These are phyloP conservation scores for Domatiomyces globalis DNA, from an alignment of 2,329 filamentous ascomycete species.

Conservation along the genomic window DNA sequence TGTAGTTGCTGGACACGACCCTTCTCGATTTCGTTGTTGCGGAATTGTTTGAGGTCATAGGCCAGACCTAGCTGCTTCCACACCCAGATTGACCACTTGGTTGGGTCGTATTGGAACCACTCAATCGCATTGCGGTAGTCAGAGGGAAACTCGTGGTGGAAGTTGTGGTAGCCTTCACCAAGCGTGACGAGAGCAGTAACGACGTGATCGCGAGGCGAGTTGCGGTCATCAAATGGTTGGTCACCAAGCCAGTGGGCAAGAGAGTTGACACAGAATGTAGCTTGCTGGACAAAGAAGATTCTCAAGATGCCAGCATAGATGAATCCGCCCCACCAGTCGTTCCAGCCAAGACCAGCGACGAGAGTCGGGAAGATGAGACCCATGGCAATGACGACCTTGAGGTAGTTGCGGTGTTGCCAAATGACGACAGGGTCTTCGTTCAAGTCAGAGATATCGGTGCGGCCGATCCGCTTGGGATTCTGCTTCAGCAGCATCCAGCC, in stretches of 20 bases:
- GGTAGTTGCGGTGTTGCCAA: conserved; percentile 77
- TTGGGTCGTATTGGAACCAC: conserved; percentile 85
- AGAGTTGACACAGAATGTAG: conserved; percentile 87
- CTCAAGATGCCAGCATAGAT: conserved; percentile 75
- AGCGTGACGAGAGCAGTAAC: conserved; percentile 75
- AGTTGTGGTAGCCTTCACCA: conserved; percentile 86
- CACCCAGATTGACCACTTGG: conserved; percentile 74
- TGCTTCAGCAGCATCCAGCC: conserved; percentile 93
- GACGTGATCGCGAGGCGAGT: conserved; percentile 77
- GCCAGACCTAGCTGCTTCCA: conserved; percentile 77
- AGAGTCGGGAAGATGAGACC: conserved; percentile 60
- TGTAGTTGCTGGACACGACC: conserved; percentile 75
- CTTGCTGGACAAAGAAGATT: conserved; percentile 82
- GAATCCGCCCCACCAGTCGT: conserved; percentile 68
- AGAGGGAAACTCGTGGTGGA: conserved; percentile 87
- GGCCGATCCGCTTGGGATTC: conserved; percentile 76
- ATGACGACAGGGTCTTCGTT: conserved; percentile 76
- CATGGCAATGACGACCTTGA: conserved; percentile 66
- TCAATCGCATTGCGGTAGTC: conserved; percentile 86
- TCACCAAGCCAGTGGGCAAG: conserved; percentile 83
- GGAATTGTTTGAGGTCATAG: conserved; percentile 82
- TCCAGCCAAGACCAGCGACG: conserved; percentile 64
- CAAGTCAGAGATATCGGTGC: conserved; percentile 75
- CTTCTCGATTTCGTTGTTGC: conserved; percentile 83
- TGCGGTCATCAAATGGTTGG: conserved; percentile 84